Conservation (phyloP, 2,329 filamentous ascomycete species). For the Cladosporium sp. region DNA sequence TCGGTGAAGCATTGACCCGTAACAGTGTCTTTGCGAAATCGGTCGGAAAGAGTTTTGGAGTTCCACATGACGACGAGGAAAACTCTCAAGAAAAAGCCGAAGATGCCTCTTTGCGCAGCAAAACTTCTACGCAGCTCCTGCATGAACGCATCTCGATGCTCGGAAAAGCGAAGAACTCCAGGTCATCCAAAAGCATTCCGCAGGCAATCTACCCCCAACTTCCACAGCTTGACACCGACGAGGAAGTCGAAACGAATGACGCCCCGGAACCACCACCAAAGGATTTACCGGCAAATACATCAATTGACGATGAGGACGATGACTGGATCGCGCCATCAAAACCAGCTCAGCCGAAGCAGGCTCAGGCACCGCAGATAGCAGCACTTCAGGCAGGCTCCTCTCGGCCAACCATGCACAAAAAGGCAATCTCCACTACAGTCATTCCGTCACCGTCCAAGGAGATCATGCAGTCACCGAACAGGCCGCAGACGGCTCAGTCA, state of each 20-base stretch:
- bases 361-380: conserved; percentile 14
- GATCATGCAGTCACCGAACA: conserved; percentile 29
- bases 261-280: conserved; percentile 6
- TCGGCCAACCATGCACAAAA: conserved; percentile 33
- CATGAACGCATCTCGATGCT: conserved; percentile 87
- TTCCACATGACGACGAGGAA: conserved; percentile 51
- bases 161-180: conserved; percentile 50
- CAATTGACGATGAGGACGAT: conserved; percentile 48
- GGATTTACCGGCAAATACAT: not conserved
- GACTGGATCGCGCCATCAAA: conserved; percentile 55
- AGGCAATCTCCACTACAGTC: conserved; percentile 32
- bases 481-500: conserved; percentile 55
- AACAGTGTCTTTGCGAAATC: conserved; percentile 70
- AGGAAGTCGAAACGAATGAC: not conserved
- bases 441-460: conserved; percentile 45
- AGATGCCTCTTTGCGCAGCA: conserved; percentile 52
- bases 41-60: conserved; percentile 65
- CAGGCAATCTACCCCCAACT: conserved; percentile 38
- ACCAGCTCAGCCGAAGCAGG: conserved; percentile 17
- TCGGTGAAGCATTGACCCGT: conserved; percentile 58
- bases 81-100: conserved; percentile 41
- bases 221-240: conserved; percentile 16
- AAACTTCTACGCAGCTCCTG: conserved; percentile 88
- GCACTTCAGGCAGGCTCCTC: not conserved
- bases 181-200: conserved; percentile 38